Base-by-base conservation (phyloP, 345 rosid genomes). In the Lagerstroemia speciosa region DNA sequence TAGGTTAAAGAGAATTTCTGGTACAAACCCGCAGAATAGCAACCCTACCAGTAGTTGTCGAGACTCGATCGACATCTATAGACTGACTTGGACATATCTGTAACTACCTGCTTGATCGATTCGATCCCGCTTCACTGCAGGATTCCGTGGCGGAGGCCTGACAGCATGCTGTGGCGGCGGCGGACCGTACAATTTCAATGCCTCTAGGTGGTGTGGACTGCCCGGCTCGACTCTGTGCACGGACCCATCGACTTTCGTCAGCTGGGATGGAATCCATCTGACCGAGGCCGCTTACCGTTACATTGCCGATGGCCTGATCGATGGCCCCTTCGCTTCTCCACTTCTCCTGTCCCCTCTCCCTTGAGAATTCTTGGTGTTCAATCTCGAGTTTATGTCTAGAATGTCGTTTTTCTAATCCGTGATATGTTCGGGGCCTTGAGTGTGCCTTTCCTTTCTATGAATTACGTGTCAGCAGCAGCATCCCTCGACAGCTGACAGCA, bases 201-300 rank as follows among this genome's bases (percentile, higher is more conserved):
- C 64, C 26, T 77, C 79, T 0, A 83, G 80, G 10, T 67, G 76
- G 29, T 89, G 96, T 8, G 89, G 92, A 4, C 77, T 72, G 64
- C 57, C 22, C 0, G 89, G 89, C 27, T 85, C 96, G 2, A 77
- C 53, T 29, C 74, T 79, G 17, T 89, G 90, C 32, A 0, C 45
- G 50, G 55, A 81, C 61, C 96, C 89, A 22, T 76, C 80, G 0
- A 61, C 68, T 43, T 78, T 71, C 24, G 79, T 81, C 19, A 85
- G 77, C 64, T 89, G 96, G 92, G 96, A 89, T 43, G 96, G 90
- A 16, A 72, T 87, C 62, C 92, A 87, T 78, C 68, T 85, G 43
- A 89, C 96, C 17, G 92, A 89, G 46, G 88, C 92, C 15, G 92
- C 89, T 27, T 83, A 89, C 70, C 79, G 75, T 31, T 20, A 53